Base-by-base conservation (phyloP, 495 filamentous ascomycete species). In the Amniculicola lignicola region DNA sequence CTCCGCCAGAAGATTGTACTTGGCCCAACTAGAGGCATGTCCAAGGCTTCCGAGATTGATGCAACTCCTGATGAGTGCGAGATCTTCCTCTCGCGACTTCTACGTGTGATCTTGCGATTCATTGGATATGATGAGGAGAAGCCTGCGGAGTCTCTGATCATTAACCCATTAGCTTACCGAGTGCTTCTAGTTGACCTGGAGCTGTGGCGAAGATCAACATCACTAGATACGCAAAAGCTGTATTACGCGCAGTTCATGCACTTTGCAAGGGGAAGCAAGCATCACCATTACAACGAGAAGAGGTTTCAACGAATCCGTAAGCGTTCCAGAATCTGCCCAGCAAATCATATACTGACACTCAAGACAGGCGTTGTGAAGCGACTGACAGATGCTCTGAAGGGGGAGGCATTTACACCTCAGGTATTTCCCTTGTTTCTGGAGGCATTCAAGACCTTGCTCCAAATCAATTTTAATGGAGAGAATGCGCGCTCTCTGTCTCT, bases 101-200 rank as follows among this genome's bases (percentile, higher is more conserved):
- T 98, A 14, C 82, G 78, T 27, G 70, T 89, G 38, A 82, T 96
- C 24, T 77, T 98, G 29, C 78, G 77, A 18, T 97, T 96, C 67
- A 82, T 96, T 47, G 93, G 93, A 2, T 97, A 92, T 67, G 80
- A 88, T 25, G 82, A 82, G 62, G 74, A 83, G 45, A 78, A 83
- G 44, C 87, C 89, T 14, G 81, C 86, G 58, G 84, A 88, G 36
- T 95, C 90, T 10, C 86, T 96, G 57, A 95, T 98, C 68, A 87
- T 91, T 57, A 98, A 98, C 65, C 90, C 93, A 1, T 76, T 98
- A 28, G 93, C 93, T 3, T 97, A 95, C 70, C 82, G 94, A 40
- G 81, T 95, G 36, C 77, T 98, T 25, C 75, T 98, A 19, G 87
- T 97, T 36, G 93, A 98, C 71, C 82, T 89, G 61, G 92, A 97